Base-by-base conservation (phyloP, 345 rosid genomes). In the Chamaenerion angustifolium region DNA sequence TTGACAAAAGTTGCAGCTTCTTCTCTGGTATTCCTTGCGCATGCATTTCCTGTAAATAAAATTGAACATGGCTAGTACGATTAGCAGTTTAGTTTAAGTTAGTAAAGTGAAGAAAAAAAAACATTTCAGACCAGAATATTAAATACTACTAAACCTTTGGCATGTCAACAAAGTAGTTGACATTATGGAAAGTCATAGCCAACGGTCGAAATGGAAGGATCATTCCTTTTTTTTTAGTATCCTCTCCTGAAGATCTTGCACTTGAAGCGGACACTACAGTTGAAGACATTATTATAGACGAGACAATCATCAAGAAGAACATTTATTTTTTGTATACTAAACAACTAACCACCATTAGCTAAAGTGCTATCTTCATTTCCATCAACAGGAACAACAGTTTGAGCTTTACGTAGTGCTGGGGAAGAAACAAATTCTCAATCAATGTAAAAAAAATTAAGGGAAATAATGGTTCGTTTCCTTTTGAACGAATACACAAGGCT, bases 131-230 rank as follows among this genome's bases (percentile, higher is more conserved):
- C 1, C 37, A 31, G 37, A 31, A 31, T 1, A 12, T 16, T 25
- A 35, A 15, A 42, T 18, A n/a, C 23, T 18, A 12, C n/a, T 18
- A 57, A 42, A 18, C 97, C 88, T 76, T 68, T 19, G 95, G 95
- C 89, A 85, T 82, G 63, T 89, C 90, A 57, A 89, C 97, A 57
- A 62, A 89, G 73, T 85, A 89, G 66, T 81, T 89, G 67, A 89
- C 88, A 71, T 85, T 72, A 63, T 79, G 80, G 64, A 89, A 89
- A 54, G 94, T 85, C 95, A 89, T 85, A 66, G 89, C 65, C 57
- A 82, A 73, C 44, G 94, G 97, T 65, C 77, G 75, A 69, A 89
- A 85, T 58, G 97, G 97, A 58, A 89, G 88, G 60, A 89, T 82
- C 97, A 85, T 85, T 72, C 97, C 97, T 58, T 71, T 82, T 59